These are phyloP conservation scores for Diversispora epigaea DNA, from an alignment of 192 early-diverging fungal genomes.

Conservation along the genomic window DNA sequence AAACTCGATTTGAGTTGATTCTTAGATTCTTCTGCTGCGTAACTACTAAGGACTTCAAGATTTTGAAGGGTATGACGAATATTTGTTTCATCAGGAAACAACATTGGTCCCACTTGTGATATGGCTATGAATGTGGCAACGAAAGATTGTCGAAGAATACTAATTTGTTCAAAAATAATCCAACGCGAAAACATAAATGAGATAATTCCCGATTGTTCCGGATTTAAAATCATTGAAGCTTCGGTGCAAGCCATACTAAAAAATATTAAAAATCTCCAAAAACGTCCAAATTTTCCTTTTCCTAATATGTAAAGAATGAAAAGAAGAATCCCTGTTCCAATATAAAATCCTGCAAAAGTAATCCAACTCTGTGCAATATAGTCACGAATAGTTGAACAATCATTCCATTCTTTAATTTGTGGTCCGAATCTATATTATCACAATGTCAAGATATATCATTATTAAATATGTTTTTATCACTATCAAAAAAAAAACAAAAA, in stretches of 20 bases:
- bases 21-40: constrained; percentile 40
- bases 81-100: constrained; percentile 42
- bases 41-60: constrained; percentile 41
- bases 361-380: constrained; percentile 28
- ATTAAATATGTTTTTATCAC: background rate
- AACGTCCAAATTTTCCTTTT: constrained; percentile 51
- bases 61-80: constrained; percentile 30
- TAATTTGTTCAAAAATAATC: constrained; percentile 45
- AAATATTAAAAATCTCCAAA: constrained; percentile 48
- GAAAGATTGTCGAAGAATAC: constrained; percentile 46
- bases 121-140: constrained; percentile 48
- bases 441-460: background rate
- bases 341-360: constrained; percentile 40
- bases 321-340: constrained; percentile 42
- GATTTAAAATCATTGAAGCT: constrained; percentile 42
- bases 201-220: constrained; percentile 28
- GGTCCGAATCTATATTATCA: constrained; percentile 36
- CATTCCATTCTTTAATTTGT: constrained; percentile 33
- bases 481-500: background rate
- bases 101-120: constrained; percentile 49
- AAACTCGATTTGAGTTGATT: constrained; percentile 37
- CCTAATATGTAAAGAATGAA: constrained; percentile 46
- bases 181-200: constrained; percentile 38
- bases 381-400: constrained; percentile 40
- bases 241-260: constrained; percentile 47